These are phyloP conservation scores for Iris macrosiphon DNA, from an alignment of 106 monocot species.

Conservation along the genomic window DNA sequence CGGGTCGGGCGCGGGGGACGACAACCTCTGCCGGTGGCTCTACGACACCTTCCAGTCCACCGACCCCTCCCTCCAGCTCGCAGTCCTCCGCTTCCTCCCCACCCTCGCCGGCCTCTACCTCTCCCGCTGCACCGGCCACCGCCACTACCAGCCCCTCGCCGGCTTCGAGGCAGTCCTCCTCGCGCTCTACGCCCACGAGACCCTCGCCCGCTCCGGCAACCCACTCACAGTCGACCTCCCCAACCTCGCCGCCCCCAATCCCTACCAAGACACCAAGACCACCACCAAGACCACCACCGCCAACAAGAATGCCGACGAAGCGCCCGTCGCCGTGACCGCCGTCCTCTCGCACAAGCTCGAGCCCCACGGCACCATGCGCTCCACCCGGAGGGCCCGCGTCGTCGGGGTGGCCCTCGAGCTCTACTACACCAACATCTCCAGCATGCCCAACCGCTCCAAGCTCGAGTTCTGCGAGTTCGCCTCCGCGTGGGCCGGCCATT, in stretches of 20 bases:
- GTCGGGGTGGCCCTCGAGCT: conserved; percentile 57
- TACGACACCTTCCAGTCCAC: conserved; percentile 66
- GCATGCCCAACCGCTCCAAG: conserved; percentile 52
- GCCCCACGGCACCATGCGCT: conserved; percentile 49
- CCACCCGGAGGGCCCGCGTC: conserved; percentile 49
- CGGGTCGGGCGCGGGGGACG: conserved; percentile 44
- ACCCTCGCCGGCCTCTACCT: conserved; percentile 53
- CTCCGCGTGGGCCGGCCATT: conserved; percentile 38
- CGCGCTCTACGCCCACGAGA: conserved; percentile 63
- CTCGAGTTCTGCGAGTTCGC: conserved; percentile 58
- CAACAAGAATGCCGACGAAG: conserved; percentile 3
- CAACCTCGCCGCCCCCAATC: conserved; percentile 24
- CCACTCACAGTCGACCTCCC: conserved; percentile 31
- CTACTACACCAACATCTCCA: conserved; percentile 46
- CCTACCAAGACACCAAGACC: conserved; percentile 31
- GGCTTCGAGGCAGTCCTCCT: conserved; percentile 78
- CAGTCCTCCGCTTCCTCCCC: conserved; percentile 55
- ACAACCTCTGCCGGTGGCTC: conserved; percentile 70
- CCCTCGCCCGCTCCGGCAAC: conserved; percentile 29
- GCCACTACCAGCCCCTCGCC: conserved; percentile 28
- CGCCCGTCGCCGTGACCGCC: conserved; percentile 1
- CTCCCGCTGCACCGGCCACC: conserved; percentile 24
- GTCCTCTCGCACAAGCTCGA: conserved; percentile 47
- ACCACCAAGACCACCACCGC: background rate
- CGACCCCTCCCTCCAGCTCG: conserved; percentile 51